A percentile compares a stretch with the other conserved stretches of the same genome.
These are phyloP conservation scores for Barnettozyma sp. DNA, from an alignment of 805 yeast genomes.

Conservation along the genomic window DNA sequence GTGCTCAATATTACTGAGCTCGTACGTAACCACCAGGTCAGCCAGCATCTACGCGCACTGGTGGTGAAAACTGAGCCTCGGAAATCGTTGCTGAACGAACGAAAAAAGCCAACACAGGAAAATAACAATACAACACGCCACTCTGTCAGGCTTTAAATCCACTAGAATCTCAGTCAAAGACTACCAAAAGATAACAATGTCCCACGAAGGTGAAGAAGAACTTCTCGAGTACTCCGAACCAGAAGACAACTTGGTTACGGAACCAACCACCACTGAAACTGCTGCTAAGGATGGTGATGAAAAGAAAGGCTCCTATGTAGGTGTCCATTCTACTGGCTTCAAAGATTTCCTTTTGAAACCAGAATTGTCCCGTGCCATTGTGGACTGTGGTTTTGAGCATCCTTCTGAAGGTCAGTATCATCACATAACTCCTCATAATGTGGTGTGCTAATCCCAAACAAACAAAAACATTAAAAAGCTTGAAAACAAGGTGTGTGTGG, in stretches of 20 bases:
- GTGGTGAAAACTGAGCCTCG: too few species aligned
- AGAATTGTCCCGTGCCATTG: conserved; percentile 93
- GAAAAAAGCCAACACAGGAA: neutral
- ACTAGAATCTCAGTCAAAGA: conserved; percentile 1
- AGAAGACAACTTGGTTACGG: conserved; percentile 78
- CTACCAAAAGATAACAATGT: conserved; percentile 40
- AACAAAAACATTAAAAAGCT: too few species aligned
- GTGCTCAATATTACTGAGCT: too few species aligned
- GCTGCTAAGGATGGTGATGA: conserved; percentile 53
- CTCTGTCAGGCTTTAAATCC: too few species aligned
- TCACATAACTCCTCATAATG: neutral
- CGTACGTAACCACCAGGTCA: too few species aligned
- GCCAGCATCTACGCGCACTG: too few species aligned
- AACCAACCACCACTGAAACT: conserved; percentile 37
- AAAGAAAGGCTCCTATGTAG: conserved; percentile 96
- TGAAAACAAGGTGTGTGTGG: too few species aligned
- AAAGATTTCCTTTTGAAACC: conserved; percentile 96
- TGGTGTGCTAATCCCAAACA: conserved; percentile 1
- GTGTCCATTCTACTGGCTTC: conserved; percentile 97
- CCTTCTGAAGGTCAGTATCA: conserved; percentile 90
- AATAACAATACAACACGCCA: too few species aligned
- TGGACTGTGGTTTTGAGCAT: conserved; percentile 99
- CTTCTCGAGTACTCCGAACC: conserved; percentile 97
- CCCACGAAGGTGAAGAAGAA: conserved; percentile 99
- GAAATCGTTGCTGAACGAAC: too few species aligned